Base-by-base conservation (phyloP, 1,139 yeast species). In the Magnusiomyces suaveolens region DNA sequence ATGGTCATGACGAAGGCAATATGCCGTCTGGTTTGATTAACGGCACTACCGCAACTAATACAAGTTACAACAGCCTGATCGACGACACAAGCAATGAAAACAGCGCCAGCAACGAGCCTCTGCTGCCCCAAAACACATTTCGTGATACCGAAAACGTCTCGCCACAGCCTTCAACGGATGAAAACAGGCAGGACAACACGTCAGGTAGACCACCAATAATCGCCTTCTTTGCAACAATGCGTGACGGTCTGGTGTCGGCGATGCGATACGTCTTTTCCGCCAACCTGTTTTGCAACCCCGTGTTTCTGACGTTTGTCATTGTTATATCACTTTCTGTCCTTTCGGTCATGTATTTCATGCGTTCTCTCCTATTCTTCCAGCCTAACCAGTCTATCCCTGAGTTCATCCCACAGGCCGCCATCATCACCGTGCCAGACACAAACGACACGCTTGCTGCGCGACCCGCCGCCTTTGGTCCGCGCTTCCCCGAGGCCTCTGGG, bases 401-500 rank as follows among this genome's bases (percentile, higher is more conserved):
- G 23, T 56, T 65, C 43, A 59, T 65, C 50, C 68, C 68, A n/a
- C 60, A 63, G 58, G 55, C 63, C 2, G 68, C 66, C 6, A 54
- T 62, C 18, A 58, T 65, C 38, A 57, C 60, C 20, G 57, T 60
- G 14, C 67, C 68, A 3, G 63, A 56, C 29, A 55, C 60, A 20
- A 65, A 65, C 56, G 56, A 63, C 46, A 61, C 66, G 14, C 52
- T 64, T 12, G 62, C 67, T 1, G 72, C 70, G 10, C 56, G 72
- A 21, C 70, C 71, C 1, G 72, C 72, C 2, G 70, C 70, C 29
- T 69, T 69, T 59, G 72, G 72, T 2, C 70, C 71, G 12, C 47
- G 61, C 43, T 56, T 68, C 39, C 64, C 66, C 16, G 48, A n/a
- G 14, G 41, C 46, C 6, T n/a, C 36, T 41, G 41, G 16, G 32